Evolutionary conservation across 2,329 filamentous ascomycete species (phyloP).

Genomic region (Sclerotinia sclerotiorum): DNA sequence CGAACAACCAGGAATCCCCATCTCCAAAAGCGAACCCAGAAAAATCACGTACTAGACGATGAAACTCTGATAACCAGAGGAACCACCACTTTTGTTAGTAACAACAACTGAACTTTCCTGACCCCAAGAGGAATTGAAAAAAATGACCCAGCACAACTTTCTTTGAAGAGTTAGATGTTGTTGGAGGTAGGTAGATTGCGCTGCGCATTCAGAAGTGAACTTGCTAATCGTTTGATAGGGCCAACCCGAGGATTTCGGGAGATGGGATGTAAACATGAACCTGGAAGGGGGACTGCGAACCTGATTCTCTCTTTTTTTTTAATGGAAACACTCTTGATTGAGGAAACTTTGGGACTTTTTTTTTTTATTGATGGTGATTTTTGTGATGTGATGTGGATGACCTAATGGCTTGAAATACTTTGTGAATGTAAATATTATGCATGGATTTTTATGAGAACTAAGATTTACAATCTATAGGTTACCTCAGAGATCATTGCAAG

Average conservation of each 20-base stretch:
- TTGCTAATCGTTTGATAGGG: constrained; percentile 3
- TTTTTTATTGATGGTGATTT: background rate
- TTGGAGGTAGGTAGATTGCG: background rate
- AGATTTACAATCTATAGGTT: too few relatives aligned
- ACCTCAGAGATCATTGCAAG: too few relatives aligned
- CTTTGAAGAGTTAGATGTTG: too few relatives aligned
- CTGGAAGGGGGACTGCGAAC: background rate
- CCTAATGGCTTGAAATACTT: too few relatives aligned
- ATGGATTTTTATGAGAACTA: too few relatives aligned
- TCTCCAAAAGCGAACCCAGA: background rate
- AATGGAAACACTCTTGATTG: background rate
- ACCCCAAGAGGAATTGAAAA: background rate
- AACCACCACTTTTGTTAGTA: background rate
- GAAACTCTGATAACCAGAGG: background rate
- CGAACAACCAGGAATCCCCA: background rate
- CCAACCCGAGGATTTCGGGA: background rate
- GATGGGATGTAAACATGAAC: background rate
- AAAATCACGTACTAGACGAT: background rate
- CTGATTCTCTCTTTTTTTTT: constrained; percentile 6
- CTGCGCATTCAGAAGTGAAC: background rate
- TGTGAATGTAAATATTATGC: too few relatives aligned
- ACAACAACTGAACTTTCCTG: background rate
- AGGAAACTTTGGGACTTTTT: background rate
- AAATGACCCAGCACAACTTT: background rate
- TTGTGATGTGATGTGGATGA: too few relatives aligned